Base-by-base conservation (phyloP, 306 rosid species). In the Dalbergia cochinchinensis region DNA sequence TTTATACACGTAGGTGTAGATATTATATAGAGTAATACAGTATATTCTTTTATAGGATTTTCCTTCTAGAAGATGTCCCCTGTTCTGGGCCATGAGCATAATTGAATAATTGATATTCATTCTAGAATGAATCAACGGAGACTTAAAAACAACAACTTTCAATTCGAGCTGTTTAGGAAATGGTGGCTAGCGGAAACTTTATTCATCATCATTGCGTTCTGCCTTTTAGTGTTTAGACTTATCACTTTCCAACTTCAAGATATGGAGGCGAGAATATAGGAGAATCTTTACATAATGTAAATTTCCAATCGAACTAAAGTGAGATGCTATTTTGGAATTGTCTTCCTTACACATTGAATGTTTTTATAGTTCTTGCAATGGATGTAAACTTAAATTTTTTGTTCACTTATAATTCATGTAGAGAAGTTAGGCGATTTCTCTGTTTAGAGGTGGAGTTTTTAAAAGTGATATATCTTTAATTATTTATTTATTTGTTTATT, bases 61-160 rank as follows among this genome's bases (percentile, higher is more conserved):
- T 82, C 26, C 41, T 86, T 89, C 92, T 78, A 83, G 90, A 86
- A 59, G 71, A 74, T 66, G 82, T 83, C 83, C 78, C 61, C 48
- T 44, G 5, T 67, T 72, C 57, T 45, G 85, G 80, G 39, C 35
- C 71, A 8, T 4, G 53, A 69, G 65, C 82, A 71, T 58, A 34
- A 13, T 77, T 15, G 51, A 47, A 1, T 47, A 47, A 6, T 42
- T 47, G 8, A 41, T 47, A 47, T 47, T 14, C 6, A 15, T 81
- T 77, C 71, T 34, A 85, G 80, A 76, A 71, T 57, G 35, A 76
- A 31, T 70, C 19, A 33, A 70, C 0, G 12, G 15, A 4, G 57
- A 18, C 70, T 80, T 55, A 5, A 22, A 22, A 22, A 22, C 26
- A 51, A 75, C 64, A 20, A 41, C 69, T 71, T 77, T 42, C 37